phyloP scores from a whole-genome alignment of 2,329 filamentous ascomycete species.

The Chrysosporium queenslandicum region DNA sequence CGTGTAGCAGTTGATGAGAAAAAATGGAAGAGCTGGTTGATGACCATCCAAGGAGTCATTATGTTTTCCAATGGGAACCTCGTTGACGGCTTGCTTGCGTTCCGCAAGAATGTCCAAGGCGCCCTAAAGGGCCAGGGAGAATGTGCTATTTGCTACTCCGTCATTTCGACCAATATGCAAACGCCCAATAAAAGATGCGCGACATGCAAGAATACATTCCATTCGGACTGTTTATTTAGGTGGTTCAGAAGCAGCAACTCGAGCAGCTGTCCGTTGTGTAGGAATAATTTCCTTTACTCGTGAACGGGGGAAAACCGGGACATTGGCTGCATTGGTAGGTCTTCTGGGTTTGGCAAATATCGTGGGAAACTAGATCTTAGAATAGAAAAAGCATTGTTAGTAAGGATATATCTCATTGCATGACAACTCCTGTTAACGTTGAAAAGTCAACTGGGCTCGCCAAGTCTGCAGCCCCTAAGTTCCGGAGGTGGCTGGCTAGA shows the following conservation, averaged over 20 bases:
- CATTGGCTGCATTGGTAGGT: not conserved
- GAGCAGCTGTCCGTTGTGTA: slow-evolving; percentile 83
- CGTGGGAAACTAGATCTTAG: not conserved
- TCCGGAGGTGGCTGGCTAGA: too few relatives aligned
- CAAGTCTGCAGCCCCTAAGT: not conserved
- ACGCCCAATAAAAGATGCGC: slow-evolving; percentile 84
- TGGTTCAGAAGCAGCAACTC: slow-evolving; percentile 95
- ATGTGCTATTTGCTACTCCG: slow-evolving; percentile 93
- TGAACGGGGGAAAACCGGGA: slow-evolving; percentile 20
- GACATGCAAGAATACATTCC: slow-evolving; percentile 92
- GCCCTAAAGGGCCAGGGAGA: slow-evolving; percentile 87
- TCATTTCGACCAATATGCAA: slow-evolving; percentile 79
- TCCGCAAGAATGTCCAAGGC: slow-evolving; percentile 75
- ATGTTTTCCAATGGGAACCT: slow-evolving; percentile 84
- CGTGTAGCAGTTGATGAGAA: slow-evolving; percentile 80
- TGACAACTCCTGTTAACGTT: not conserved
- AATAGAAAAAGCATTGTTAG: not conserved
- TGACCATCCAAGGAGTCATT: slow-evolving; percentile 82
- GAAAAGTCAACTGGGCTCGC: not conserved
- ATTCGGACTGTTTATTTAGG: slow-evolving; percentile 79
- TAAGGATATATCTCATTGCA: not conserved
- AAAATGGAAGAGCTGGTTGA: slow-evolving; percentile 87
- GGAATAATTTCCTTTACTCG: slow-evolving; percentile 68
- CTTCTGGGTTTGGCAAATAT: not conserved
- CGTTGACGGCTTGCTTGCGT: slow-evolving; percentile 75